These are phyloP conservation scores for Ramalina intermedia DNA, from an alignment of 495 filamentous ascomycete genomes.

Conservation along the genomic window DNA sequence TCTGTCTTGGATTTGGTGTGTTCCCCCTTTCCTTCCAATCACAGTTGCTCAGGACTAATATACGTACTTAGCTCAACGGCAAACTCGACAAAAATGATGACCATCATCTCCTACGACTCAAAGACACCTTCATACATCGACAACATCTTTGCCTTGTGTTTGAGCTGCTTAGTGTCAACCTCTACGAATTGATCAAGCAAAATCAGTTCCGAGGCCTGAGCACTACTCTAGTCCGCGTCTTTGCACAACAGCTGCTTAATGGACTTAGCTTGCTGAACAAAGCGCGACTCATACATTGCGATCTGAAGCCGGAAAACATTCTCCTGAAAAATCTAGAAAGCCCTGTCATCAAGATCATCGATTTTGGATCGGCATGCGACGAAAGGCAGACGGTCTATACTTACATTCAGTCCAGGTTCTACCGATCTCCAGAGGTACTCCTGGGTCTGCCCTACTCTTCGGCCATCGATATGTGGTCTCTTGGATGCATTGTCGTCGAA, in stretches of 20 bases:
- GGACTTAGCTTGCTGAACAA: slow-evolving; percentile 89
- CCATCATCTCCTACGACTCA: slow-evolving; percentile 87
- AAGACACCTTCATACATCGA: slow-evolving; percentile 96
- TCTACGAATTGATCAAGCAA: slow-evolving; percentile 99
- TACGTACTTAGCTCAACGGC: slow-evolving; percentile 62
- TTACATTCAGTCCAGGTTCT: slow-evolving; percentile 98
- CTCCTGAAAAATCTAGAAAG: slow-evolving; percentile 96
- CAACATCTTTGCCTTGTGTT: slow-evolving; percentile 98
- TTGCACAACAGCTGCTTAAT: slow-evolving; percentile 92
- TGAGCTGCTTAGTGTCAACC: slow-evolving; percentile 90
- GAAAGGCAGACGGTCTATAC: slow-evolving; percentile 98
- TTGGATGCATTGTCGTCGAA: slow-evolving; percentile 97
- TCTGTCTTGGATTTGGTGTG: slow-evolving; percentile 91
- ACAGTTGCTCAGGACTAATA: slow-evolving; percentile 10
- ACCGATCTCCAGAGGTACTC: slow-evolving; percentile 91
- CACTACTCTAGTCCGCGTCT: slow-evolving; percentile 93
- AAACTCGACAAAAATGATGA: slow-evolving; percentile 99
- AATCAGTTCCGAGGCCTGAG: slow-evolving; percentile 97
- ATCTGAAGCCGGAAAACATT: slow-evolving; percentile 98
- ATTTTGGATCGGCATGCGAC: slow-evolving; percentile 97
- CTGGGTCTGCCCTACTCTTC: slow-evolving; percentile 95
- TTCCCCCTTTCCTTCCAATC: not conserved
- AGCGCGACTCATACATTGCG: slow-evolving; percentile 93
- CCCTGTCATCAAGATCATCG: slow-evolving; percentile 99
- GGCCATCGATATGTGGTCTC: slow-evolving; percentile 99